A percentile compares a stretch with the other conserved stretches of the same genome.
phyloP scores from a whole-genome alignment of 2,329 filamentous ascomycete species.

The Alternaria dauci region DNA sequence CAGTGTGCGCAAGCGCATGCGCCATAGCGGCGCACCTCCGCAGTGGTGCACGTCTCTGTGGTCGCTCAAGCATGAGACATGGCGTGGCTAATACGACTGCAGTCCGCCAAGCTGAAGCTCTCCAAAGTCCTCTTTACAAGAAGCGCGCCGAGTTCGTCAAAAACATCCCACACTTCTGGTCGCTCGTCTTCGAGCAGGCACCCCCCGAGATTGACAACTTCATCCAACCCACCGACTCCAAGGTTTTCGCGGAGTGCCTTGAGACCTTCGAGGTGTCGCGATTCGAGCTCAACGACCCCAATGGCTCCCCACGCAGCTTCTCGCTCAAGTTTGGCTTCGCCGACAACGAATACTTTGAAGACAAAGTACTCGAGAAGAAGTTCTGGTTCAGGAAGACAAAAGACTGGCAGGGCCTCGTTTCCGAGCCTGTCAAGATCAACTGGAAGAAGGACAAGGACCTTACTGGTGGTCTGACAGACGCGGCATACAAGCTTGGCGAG shows the following conservation, averaged over 20 bases:
- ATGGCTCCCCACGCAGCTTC: conserved; percentile 82
- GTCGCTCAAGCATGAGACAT: background rate
- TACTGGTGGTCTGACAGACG: conserved; percentile 79
- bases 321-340: conserved; percentile 75
- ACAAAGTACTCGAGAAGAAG: conserved; percentile 84
- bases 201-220: conserved; percentile 87
- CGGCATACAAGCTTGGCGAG: conserved; percentile 74
- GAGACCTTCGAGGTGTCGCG: conserved; percentile 75
- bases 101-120: conserved; percentile 77
- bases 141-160: conserved; percentile 75
- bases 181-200: conserved; percentile 88
- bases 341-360: conserved; percentile 82
- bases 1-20: background rate
- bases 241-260: conserved; percentile 74
- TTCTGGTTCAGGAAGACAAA: conserved; percentile 82
- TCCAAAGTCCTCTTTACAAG: conserved; percentile 75
- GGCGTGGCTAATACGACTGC: conserved; percentile 21
- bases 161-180: conserved; percentile 89
- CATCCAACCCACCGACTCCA: conserved; percentile 82
- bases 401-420: conserved; percentile 80
- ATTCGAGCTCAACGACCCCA: conserved; percentile 75
- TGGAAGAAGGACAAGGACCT: conserved; percentile 81
- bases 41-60: background rate
- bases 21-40: background rate
- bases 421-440: conserved; percentile 84